These are phyloP conservation scores for Stenogyne calaminthoides DNA, from an alignment of 305 asterid species.

Conservation along the genomic window DNA sequence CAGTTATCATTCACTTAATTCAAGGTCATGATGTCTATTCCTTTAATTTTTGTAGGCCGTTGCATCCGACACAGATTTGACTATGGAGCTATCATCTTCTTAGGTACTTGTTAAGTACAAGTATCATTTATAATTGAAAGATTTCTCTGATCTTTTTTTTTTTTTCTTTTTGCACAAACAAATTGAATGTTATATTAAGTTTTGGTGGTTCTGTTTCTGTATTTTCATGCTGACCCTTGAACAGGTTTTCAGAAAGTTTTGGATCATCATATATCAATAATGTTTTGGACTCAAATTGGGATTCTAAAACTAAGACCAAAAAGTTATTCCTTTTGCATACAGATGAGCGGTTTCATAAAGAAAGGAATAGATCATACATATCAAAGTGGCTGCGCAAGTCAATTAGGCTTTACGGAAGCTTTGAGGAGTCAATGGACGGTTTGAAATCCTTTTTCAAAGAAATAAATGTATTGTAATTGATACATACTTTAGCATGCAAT, in stretches of 20 bases:
- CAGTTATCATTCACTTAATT: slow-evolving; percentile 20
- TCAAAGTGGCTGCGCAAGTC: slow-evolving; percentile 98
- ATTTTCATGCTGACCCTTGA: slow-evolving; percentile 5
- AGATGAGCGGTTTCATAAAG: slow-evolving; percentile 91
- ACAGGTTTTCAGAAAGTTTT: slow-evolving; percentile 9
- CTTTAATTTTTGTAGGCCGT: slow-evolving; percentile 67
- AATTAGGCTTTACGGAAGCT: slow-evolving; percentile 59
- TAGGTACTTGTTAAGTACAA: slow-evolving; percentile 56
- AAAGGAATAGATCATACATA: slow-evolving; percentile 71
- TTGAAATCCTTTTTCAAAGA: slow-evolving; percentile 76
- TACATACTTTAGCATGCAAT: slow-evolving; percentile 17
- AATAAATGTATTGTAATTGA: slow-evolving; percentile 67
- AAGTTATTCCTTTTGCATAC: slow-evolving; percentile 35
- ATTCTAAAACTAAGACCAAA: slow-evolving; percentile 5
- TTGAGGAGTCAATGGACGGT: slow-evolving; percentile 69
- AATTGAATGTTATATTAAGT: not conserved
- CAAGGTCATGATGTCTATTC: slow-evolving; percentile 22
- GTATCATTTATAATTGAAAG: slow-evolving; percentile 2
- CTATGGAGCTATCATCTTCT: slow-evolving; percentile 90
- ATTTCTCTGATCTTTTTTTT: slow-evolving; percentile 1
- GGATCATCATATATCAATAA: not conserved
- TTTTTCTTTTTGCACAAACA: not conserved
- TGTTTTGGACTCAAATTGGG: slow-evolving; percentile 1
- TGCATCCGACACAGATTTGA: slow-evolving; percentile 94
- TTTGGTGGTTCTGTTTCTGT: slow-evolving; percentile 19